Percentiles rank a stretch among this genome's conserved stretches.
phyloP scores from a whole-genome alignment of 805 yeast species.

The Torulaspora gathmanii region DNA sequence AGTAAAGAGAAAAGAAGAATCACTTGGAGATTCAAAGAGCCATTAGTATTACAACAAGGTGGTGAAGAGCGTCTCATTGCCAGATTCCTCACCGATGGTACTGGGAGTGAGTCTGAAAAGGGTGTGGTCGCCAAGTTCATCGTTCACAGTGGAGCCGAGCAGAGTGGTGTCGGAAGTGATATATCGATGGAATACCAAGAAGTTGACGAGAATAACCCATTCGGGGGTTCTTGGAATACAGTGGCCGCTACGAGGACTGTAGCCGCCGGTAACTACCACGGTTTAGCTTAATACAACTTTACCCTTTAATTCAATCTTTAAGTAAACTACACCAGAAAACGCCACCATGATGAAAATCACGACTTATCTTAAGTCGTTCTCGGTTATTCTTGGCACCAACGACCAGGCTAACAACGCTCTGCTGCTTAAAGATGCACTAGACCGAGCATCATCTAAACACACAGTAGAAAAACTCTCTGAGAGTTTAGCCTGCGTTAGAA shows the following conservation, averaged over 20 bases:
- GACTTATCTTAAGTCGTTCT: conserved; percentile 5
- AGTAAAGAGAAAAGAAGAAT: conserved; percentile 80
- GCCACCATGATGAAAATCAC: neutral
- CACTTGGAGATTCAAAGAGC: conserved; percentile 67
- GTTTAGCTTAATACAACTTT: conserved; percentile 23
- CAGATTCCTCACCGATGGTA: conserved; percentile 72
- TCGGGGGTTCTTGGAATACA: conserved; percentile 36
- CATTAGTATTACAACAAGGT: conserved; percentile 37
- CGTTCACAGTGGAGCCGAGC: conserved; percentile 30
- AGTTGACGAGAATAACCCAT: conserved; percentile 38
- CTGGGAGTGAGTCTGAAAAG: conserved; percentile 63
- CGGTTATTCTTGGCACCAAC: conserved; percentile 16
- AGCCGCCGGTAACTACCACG: conserved; percentile 39
- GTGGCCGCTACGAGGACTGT: conserved; percentile 36
- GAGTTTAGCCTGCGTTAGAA: neutral
- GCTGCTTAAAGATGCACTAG: conserved; percentile 5
- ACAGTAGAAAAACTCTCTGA: conserved; percentile 9
- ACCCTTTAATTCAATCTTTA: neutral
- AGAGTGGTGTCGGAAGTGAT: conserved; percentile 46
- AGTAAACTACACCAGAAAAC: neutral
- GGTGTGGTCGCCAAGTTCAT: conserved; percentile 70
- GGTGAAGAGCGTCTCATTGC: conserved; percentile 72
- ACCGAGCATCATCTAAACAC: conserved; percentile 7
- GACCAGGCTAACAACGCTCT: conserved; percentile 20
- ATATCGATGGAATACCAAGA: conserved; percentile 39